Conservation (phyloP, 148 eudicot genomes). For the Nyssa sinensis region DNA sequence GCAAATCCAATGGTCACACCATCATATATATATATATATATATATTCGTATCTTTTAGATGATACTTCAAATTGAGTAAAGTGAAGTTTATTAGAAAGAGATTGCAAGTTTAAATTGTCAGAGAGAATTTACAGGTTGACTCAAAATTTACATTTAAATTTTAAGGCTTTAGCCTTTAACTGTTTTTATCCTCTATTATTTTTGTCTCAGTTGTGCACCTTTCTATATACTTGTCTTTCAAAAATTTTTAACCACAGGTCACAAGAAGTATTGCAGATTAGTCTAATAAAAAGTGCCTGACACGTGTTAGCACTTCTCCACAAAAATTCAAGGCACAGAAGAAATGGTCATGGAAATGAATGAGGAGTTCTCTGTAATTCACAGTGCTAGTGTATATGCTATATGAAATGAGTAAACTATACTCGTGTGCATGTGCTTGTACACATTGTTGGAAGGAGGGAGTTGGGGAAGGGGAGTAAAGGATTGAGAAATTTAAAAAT, state of each 20-base stretch:
- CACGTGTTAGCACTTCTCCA: neutral
- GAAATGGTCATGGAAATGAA: neutral
- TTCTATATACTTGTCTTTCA: neutral
- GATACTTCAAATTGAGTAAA: neutral
- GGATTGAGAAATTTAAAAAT: no score
- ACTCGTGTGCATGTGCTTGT: no score
- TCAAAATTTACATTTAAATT: neutral
- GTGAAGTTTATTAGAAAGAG: constrained; percentile 1
- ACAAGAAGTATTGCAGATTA: neutral
- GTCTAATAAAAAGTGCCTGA: neutral
- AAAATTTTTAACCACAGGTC: neutral
- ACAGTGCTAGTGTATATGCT: neutral
- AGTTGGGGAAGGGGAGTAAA: no score
- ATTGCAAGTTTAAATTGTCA: neutral
- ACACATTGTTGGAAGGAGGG: no score
- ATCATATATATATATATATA: neutral
- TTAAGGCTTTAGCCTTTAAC: neutral
- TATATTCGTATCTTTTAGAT: no score
- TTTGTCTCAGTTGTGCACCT: neutral
- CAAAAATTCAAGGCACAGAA: neutral
- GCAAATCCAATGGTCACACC: constrained; percentile 1
- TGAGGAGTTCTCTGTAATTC: neutral
- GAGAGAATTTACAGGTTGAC: no score
- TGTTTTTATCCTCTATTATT: no score
- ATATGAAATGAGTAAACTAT: neutral